Evolutionary conservation across 495 filamentous ascomycete genomes (phyloP).

Genomic region (Daldinia concentrica): DNA sequence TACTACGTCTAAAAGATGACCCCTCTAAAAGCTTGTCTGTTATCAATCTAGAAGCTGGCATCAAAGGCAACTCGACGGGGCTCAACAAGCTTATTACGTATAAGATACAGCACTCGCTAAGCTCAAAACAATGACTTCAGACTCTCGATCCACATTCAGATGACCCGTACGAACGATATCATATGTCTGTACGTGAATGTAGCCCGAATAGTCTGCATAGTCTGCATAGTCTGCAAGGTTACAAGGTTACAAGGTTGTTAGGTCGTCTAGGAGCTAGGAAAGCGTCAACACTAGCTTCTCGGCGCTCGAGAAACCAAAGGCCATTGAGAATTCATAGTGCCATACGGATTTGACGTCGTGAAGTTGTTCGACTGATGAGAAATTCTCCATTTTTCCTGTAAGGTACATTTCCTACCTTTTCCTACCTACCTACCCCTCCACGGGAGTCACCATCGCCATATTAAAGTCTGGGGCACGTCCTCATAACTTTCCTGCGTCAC

Average conservation of each 20-base stretch:
- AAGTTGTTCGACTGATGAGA: conserved; percentile 21
- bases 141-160: conserved; percentile 18
- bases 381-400: conserved; percentile 40
- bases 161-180: conserved; percentile 13
- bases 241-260: conserved; percentile 12
- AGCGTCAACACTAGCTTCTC: conserved; percentile 33
- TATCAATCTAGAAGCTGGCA: conserved; percentile 17
- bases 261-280: conserved; percentile 24
- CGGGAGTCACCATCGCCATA: conserved; percentile 35
- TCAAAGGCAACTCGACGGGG: conserved; percentile 13
- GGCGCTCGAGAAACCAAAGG: conserved; percentile 19
- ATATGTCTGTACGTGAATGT: conserved; percentile 16
- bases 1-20: conserved; percentile 11
- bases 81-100: conserved; percentile 36
- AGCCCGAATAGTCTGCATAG: conserved; percentile 4
- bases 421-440: conserved; percentile 24
- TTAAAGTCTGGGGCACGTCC: conserved; percentile 42
- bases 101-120: conserved; percentile 15
- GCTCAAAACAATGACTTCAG: conserved; percentile 10
- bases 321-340: conserved; percentile 20
- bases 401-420: conserved; percentile 30
- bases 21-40: conserved; percentile 28
- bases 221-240: conserved; percentile 6
- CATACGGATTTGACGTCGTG: conserved; percentile 29
- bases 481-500: conserved; percentile 37